phyloP scores from a whole-genome alignment of 129 eudicot species.

The Chrysanthemum seticuspe region DNA sequence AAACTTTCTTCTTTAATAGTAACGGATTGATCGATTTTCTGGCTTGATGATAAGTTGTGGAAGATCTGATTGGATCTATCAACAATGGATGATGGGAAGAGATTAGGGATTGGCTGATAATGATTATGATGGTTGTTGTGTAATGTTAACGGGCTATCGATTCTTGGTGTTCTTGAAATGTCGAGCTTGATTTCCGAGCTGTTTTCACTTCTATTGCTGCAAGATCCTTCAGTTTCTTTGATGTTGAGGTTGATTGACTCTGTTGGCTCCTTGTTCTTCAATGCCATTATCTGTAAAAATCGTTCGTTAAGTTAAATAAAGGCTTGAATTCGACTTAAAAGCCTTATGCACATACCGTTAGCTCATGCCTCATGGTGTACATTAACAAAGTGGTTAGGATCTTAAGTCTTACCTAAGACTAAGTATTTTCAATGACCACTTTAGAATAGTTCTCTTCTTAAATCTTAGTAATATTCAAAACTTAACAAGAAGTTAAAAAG shows the following conservation, averaged over 20 bases:
- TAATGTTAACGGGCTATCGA: conserved; percentile 45
- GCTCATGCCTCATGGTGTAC: no score
- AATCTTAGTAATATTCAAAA: no score
- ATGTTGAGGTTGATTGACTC: conserved; percentile 85
- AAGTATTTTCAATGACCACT: no score
- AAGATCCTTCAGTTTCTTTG: conserved; percentile 82
- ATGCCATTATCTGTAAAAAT: conserved; percentile 60
- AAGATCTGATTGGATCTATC: conserved; percentile 39
- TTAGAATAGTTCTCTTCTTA: no score
- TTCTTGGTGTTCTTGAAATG: conserved; percentile 55
- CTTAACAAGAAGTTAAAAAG: background rate
- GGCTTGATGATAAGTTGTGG: conserved; percentile 38
- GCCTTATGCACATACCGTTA: no score
- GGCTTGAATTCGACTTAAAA: no score
- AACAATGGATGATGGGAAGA: conserved; percentile 49
- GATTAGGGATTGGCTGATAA: conserved; percentile 25
- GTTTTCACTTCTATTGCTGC: conserved; percentile 87
- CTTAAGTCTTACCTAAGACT: no score
- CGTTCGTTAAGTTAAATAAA: background rate
- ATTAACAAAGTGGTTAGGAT: no score
- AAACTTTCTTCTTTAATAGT: conserved; percentile 73
- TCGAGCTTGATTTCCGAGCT: conserved; percentile 82
- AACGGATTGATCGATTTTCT: conserved; percentile 36
- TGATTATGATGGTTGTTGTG: conserved; percentile 24
- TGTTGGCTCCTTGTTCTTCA: conserved; percentile 77